Percentiles rank a stretch among this genome's conserved stretches.
phyloP scores from a whole-genome alignment of 2,329 filamentous ascomycete species.

The Truncatella angustata region DNA sequence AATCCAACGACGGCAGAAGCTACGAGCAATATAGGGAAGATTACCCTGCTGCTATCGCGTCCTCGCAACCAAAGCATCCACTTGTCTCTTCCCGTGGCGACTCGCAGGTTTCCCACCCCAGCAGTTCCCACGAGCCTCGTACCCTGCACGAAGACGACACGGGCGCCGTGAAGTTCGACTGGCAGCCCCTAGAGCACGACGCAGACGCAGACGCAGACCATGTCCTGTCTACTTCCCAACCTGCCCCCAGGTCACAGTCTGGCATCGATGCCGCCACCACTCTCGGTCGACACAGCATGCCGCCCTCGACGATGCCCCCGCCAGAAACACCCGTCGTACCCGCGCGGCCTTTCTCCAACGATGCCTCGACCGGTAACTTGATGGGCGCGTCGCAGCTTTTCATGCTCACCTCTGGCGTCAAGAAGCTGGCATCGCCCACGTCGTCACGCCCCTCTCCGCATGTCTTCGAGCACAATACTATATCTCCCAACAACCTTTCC shows the following conservation, averaged over 20 bases:
- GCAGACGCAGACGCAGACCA: neutral
- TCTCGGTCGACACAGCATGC: conserved; percentile 5
- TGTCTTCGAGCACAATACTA: conserved; percentile 39
- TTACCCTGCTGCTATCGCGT: conserved; percentile 1
- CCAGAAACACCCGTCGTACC: conserved; percentile 50
- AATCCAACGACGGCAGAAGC: conserved; percentile 55
- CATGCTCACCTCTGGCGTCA: conserved; percentile 49
- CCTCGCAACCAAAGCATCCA: conserved; percentile 23
- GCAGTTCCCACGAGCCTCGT: conserved; percentile 23
- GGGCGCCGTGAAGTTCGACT: conserved; percentile 32
- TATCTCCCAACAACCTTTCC: conserved; percentile 43
- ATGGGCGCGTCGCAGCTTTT: conserved; percentile 52
- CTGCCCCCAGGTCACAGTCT: neutral
- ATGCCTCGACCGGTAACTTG: conserved; percentile 29
- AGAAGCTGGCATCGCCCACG: conserved; percentile 48
- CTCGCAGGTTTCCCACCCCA: conserved; percentile 20
- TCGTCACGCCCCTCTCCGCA: conserved; percentile 57
- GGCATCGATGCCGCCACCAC: neutral
- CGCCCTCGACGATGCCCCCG: conserved; percentile 22
- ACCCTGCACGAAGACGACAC: conserved; percentile 47
- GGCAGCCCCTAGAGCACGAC: neutral
- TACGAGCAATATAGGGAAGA: conserved; percentile 43
- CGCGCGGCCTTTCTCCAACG: conserved; percentile 40
- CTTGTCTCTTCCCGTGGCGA: conserved; percentile 10
- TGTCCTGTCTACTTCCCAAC: neutral